phyloP scores from a whole-genome alignment of 2,329 filamentous ascomycete species.

The Pseudogymnoascus sp. region DNA sequence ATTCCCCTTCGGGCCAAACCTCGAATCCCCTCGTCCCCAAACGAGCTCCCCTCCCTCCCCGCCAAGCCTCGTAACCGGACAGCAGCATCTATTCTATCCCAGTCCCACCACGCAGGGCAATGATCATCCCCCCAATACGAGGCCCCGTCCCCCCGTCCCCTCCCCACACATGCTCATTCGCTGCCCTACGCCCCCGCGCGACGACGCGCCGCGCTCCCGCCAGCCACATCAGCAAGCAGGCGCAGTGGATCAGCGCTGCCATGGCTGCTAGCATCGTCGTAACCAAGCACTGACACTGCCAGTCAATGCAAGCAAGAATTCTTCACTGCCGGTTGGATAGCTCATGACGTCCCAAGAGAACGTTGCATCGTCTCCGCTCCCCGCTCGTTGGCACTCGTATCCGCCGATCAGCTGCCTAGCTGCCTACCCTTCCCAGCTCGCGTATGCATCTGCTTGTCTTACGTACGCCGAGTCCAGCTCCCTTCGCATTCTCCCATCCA shows the following conservation, averaged over 20 bases:
- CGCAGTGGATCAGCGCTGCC: background rate
- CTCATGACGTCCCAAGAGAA: background rate
- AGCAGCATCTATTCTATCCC: background rate
- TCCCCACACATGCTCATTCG: background rate
- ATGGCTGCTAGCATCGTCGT: background rate
- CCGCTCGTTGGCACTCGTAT: background rate
- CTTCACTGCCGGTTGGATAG: background rate
- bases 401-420: background rate
- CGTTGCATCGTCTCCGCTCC: background rate
- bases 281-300: background rate
- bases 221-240: background rate
- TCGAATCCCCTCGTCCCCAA: background rate
- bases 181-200: background rate
- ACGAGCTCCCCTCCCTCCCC: background rate
- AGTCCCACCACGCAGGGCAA: background rate
- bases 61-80: slow-evolving; percentile 1
- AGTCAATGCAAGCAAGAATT: background rate
- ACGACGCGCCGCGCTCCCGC: background rate
- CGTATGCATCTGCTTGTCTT: background rate
- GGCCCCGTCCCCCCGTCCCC: background rate
- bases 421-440: background rate
- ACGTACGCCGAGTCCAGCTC: background rate
- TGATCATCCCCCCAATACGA: background rate
- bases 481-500: background rate
- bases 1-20: background rate